Base-by-base conservation (phyloP, 768 basidiomycete species). In the Hebeloma cylindrosporum region DNA sequence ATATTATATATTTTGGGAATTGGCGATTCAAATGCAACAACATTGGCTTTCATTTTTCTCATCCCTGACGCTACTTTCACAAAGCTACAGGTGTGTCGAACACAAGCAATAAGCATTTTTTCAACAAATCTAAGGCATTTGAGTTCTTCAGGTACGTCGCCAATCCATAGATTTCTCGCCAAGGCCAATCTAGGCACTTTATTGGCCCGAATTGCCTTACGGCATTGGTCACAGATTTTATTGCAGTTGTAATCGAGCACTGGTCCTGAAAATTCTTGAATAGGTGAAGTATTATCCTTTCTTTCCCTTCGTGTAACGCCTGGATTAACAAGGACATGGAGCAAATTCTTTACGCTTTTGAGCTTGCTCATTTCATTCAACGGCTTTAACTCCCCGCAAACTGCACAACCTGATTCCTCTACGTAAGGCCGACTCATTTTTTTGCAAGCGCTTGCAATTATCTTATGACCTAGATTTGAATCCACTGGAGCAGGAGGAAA, bases 341-440 rank as follows among this genome's bases (percentile, higher is more conserved):
- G 25, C 10, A 35, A 18, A 13, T 31, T 14, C 37, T 51, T 43
- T 2, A 51, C 26, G 0, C 32, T 16, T 21, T 47, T 53, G 50
- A 60, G n/a, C 55, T 58, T 6, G 55, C 55, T 13, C 60, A 45
- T 16, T 26, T 38, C 21, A 0, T 20, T 9, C 3, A 43, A 4
- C 7, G 39, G 43, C 3, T 21, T 48, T 13, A 64, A 40, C 23
- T 50, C 23, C 3, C 60, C 65, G 52, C 64, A 67, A 6, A 67
- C 63, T 2, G 60, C 57, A 56, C 65, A 67, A 10, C 64, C 63
- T 16, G 43, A 42, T 45, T 67, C 66, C 32, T 57, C 43, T 32
- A 64, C 8, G 1, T 1, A 6, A 37, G 22, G 16, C 7, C 36
- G 13, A 5, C 18, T 26, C 3, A 29, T 28, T 17, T 29, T 28